phyloP scores from a whole-genome alignment of 2,329 filamentous ascomycete genomes.

The Aspergillus ruber region DNA sequence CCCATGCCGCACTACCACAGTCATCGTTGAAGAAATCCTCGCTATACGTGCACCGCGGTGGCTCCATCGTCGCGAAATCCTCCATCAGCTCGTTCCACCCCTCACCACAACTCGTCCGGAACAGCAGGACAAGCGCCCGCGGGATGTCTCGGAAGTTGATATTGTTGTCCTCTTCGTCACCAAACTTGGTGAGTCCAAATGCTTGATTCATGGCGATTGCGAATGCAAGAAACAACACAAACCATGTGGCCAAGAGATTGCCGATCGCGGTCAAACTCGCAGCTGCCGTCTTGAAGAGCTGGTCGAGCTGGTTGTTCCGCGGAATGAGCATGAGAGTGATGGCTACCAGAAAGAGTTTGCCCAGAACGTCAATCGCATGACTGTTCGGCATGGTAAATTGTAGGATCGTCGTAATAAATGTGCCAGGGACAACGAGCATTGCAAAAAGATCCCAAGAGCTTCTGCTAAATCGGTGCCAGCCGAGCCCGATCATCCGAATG shows the following conservation, averaged over 20 bases:
- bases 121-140: conserved; percentile 86
- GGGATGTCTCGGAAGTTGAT: conserved; percentile 91
- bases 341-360: conserved; percentile 90
- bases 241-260: conserved; percentile 92
- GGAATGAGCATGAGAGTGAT: conserved; percentile 88
- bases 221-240: conserved; percentile 92
- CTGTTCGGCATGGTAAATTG: conserved; percentile 54
- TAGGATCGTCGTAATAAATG: conserved; percentile 75
- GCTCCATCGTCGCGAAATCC: conserved; percentile 74
- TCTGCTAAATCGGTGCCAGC: conserved; percentile 83
- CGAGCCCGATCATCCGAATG: conserved; percentile 79
- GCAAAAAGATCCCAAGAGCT: conserved; percentile 97
- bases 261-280: conserved; percentile 85
- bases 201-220: conserved; percentile 94
- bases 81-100: conserved; percentile 98
- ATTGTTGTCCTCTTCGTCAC: conserved; percentile 63
- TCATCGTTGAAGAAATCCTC: conserved; percentile 76
- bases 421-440: conserved; percentile 68
- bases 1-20: conserved; percentile 87
- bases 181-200: conserved; percentile 90
- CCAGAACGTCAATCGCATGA: conserved; percentile 66
- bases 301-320: conserved; percentile 91
- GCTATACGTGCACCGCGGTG: conserved; percentile 71
- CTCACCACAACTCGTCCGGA: conserved; percentile 87
- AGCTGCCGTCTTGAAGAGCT: conserved; percentile 96